Conservation (phyloP, 2,329 filamentous ascomycete genomes). For the Ophiostoma ulmi region DNA sequence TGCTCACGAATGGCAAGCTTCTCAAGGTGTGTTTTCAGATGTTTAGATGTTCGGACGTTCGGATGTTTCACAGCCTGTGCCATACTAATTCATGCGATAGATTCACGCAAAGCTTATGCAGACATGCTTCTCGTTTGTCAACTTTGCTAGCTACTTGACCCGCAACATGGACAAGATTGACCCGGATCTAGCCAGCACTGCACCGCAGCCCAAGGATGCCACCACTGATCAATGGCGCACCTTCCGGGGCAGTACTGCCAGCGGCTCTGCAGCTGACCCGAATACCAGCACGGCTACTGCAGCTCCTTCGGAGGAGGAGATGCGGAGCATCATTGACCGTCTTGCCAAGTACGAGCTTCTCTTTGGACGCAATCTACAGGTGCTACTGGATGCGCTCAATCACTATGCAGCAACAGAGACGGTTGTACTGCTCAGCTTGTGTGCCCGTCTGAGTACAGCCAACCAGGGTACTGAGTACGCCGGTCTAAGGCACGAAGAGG, state of each 20-base stretch:
- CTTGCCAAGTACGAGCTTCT: conserved; percentile 89
- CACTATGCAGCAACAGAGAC: conserved; percentile 98
- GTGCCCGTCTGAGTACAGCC: conserved; percentile 73
- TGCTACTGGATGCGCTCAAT: conserved; percentile 88
- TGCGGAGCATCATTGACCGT: conserved; percentile 64
- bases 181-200: conserved; percentile 61
- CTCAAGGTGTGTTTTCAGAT: conserved; percentile 58
- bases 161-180: conserved; percentile 80
- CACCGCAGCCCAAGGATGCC: conserved; percentile 56
- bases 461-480: conserved; percentile 68
- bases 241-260: conserved; percentile 43
- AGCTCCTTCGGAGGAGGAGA: conserved; percentile 35
- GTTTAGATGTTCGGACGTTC: neutral
- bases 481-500: conserved; percentile 54
- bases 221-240: conserved; percentile 56
- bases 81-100: conserved; percentile 41
- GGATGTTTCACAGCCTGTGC: neutral
- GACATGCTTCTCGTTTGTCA: conserved; percentile 89
- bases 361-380: conserved; percentile 87
- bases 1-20: conserved; percentile 95
- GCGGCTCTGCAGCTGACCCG: conserved; percentile 29
- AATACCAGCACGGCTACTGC: conserved; percentile 31
- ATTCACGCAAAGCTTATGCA: conserved; percentile 97
- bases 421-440: conserved; percentile 84
- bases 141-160: conserved; percentile 80